These are phyloP conservation scores for Panicum virgatum DNA, from an alignment of 202 grass and related monocot species.

Conservation along the genomic window DNA sequence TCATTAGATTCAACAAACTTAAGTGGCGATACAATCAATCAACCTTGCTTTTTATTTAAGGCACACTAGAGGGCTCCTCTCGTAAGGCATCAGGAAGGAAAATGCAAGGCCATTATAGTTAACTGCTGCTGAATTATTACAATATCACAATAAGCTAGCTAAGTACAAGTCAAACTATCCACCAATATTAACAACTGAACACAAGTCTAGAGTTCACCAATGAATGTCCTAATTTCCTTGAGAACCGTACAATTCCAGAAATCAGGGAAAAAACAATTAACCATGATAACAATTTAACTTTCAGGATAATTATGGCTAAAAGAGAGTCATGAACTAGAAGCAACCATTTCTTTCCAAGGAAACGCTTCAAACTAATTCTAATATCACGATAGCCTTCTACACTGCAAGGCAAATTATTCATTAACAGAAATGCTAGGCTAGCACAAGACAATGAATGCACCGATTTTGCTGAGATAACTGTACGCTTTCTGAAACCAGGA, in stretches of 20 bases:
- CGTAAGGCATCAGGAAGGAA: no score
- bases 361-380: neutral
- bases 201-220: neutral
- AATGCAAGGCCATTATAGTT: neutral
- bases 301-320: neutral
- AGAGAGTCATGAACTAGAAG: neutral
- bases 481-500: neutral
- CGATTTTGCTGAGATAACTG: neutral
- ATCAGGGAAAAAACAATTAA: neutral
- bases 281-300: neutral
- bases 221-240: neutral
- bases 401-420: neutral
- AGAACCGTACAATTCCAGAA: neutral
- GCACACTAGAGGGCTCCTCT: neutral
- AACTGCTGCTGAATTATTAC: neutral
- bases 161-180: neutral
- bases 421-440: neutral
- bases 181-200: neutral
- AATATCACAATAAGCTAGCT: neutral
- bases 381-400: neutral
- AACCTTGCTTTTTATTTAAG: neutral
- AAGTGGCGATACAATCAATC: neutral
- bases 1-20: neutral
- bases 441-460: constrained; percentile 5
- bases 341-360: neutral